phyloP scores from a whole-genome alignment of 768 basidiomycete species.

The Tricholoma sp. region DNA sequence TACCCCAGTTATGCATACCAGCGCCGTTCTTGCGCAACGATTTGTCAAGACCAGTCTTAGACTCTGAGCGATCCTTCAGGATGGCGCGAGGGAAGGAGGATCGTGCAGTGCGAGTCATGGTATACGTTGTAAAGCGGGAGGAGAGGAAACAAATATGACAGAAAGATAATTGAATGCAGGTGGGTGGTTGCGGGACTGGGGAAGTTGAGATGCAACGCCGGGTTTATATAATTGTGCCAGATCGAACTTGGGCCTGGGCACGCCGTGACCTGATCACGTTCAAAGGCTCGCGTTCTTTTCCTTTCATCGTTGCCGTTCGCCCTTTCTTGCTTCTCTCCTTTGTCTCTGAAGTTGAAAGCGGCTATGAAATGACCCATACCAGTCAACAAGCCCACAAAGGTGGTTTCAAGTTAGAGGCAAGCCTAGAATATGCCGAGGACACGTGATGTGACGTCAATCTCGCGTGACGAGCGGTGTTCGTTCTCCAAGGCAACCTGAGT shows the following conservation, averaged over 20 bases:
- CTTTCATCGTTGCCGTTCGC: slow-evolving; percentile 2
- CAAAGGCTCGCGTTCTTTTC: slow-evolving; percentile 11
- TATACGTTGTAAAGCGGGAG: slow-evolving; percentile 5
- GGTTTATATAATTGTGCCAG: slow-evolving; percentile 18
- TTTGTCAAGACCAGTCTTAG: slow-evolving; percentile 70
- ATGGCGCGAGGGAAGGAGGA: slow-evolving; percentile 67
- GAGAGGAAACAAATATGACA: slow-evolving; percentile 1
- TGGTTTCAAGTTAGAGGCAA: not conserved
- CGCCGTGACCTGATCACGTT: slow-evolving; percentile 12
- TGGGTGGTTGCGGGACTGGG: slow-evolving; percentile 4
- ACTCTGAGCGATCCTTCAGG: slow-evolving; percentile 72
- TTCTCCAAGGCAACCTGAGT: not conserved
- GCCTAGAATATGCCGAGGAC: too few species aligned
- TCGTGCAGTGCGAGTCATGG: slow-evolving; percentile 80
- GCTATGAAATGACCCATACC: not conserved
- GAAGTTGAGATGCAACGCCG: not conserved
- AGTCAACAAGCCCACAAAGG: not conserved
- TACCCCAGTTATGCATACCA: slow-evolving; percentile 86
- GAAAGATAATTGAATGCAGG: not conserved
- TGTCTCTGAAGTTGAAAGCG: not conserved
- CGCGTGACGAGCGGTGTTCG: not conserved
- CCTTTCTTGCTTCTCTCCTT: not conserved
- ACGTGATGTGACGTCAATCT: not conserved
- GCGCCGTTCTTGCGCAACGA: slow-evolving; percentile 73
- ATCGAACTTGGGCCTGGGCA: too few species aligned